These are phyloP conservation scores for Beauveria australis DNA, from an alignment of 2,329 filamentous ascomycete species.

Conservation along the genomic window DNA sequence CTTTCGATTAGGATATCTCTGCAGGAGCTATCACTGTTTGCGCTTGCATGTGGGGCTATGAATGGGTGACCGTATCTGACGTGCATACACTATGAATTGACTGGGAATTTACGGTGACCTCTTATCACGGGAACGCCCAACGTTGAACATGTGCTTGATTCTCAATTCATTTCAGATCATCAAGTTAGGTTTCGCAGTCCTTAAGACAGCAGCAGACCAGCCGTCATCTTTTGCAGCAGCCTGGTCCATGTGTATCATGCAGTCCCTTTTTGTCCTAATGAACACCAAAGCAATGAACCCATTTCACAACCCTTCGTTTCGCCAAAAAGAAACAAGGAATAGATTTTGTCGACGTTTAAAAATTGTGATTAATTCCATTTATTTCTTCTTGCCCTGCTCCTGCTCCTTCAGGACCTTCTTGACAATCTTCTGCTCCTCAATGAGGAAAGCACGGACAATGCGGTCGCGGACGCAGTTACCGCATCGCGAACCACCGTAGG, in stretches of 20 bases:
- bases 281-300: slow-evolving; percentile 47
- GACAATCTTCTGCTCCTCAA: slow-evolving; percentile 99
- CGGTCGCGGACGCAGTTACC: slow-evolving; percentile 98
- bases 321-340: slow-evolving; percentile 14
- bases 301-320: slow-evolving; percentile 19
- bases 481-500: slow-evolving; percentile 97
- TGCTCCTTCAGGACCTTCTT: slow-evolving; percentile 99
- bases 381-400: slow-evolving; percentile 65
- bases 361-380: slow-evolving; percentile 31
- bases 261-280: slow-evolving; percentile 40
- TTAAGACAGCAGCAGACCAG: slow-evolving; percentile 38
- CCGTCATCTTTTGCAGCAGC: slow-evolving; percentile 23
- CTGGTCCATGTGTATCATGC: slow-evolving; percentile 35
- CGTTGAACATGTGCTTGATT: slow-evolving; percentile 24
- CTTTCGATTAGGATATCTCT: neutral
- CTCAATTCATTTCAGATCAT: slow-evolving; percentile 37
- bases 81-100: neutral
- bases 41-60: slow-evolving; percentile 4
- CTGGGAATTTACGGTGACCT: too few relatives aligned
- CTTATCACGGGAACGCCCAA: neutral
- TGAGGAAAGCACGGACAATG: slow-evolving; percentile 95
- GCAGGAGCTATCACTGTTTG: neutral
- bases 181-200: slow-evolving; percentile 34
- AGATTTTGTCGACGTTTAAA: slow-evolving; percentile 7
- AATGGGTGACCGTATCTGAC: slow-evolving; percentile 2